phyloP scores from a whole-genome alignment of 306 rosid species.

The Canavalia ensiformis region DNA sequence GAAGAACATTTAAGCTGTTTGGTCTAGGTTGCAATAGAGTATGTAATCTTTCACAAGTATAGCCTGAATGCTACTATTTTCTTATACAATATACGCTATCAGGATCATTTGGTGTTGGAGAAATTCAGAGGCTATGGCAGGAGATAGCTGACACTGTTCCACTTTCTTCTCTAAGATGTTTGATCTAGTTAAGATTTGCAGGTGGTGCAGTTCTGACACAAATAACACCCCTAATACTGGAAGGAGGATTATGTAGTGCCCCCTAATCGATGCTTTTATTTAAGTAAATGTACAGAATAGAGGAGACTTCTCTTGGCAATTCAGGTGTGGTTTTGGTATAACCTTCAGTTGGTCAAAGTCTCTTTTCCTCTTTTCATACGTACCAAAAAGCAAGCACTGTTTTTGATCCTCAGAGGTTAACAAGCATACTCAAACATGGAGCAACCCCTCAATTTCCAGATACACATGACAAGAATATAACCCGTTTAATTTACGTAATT shows the following conservation, averaged over 20 bases:
- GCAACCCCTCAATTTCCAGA: neutral
- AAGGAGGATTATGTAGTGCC: constrained; percentile 4
- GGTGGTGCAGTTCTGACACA: neutral
- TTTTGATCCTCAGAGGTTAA: neutral
- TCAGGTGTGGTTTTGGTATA: neutral
- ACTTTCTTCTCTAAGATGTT: neutral
- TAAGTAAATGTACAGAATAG: neutral
- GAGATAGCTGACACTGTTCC: neutral
- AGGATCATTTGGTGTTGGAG: neutral
- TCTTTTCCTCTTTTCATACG: neutral
- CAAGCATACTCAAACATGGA: neutral
- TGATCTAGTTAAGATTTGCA: neutral
- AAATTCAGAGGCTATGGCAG: constrained; percentile 17
- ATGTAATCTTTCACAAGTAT: neutral
- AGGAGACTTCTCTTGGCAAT: neutral
- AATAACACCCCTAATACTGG: constrained; percentile 5
- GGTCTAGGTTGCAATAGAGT: neutral
- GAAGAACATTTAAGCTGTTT: neutral
- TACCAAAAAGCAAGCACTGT: neutral
- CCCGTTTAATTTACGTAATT: neutral
- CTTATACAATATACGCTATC: neutral
- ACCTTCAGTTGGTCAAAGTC: neutral
- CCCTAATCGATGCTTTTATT: neutral
- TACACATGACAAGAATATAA: neutral
- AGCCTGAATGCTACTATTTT: neutral